These are phyloP conservation scores for Moricandia arvensis DNA, from an alignment of 345 rosid species.

Conservation along the genomic window DNA sequence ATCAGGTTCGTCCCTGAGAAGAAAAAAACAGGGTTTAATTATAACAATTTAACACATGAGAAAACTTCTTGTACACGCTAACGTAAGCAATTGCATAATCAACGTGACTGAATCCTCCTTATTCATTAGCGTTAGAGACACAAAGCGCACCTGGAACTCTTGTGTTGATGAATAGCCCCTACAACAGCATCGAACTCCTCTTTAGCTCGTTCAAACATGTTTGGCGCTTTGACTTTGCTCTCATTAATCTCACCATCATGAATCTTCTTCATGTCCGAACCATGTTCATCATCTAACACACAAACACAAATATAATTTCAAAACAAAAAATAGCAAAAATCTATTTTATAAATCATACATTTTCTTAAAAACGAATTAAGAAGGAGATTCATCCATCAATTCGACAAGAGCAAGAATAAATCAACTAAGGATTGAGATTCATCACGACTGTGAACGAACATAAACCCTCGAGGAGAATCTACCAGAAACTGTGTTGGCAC, in stretches of 20 bases:
- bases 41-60: neutral
- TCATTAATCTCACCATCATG: conserved; percentile 48
- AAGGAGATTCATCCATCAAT: neutral
- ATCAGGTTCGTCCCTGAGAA: conserved; percentile 43
- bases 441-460: neutral
- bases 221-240: conserved; percentile 56
- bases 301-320: neutral
- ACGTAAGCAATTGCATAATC: neutral
- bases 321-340: neutral
- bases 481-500: conserved; percentile 23
- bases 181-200: conserved; percentile 66
- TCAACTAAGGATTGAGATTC: neutral
- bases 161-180: conserved; percentile 43
- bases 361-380: neutral
- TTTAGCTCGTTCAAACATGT: conserved; percentile 57
- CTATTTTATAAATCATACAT: neutral
- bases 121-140: neutral
- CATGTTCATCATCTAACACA: conserved; percentile 23
- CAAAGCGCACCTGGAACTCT: conserved; percentile 31
- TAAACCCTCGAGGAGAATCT: neutral
- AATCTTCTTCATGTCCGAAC: conserved; percentile 32
- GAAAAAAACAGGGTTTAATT: neutral
- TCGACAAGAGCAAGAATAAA: neutral
- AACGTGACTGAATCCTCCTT: neutral
- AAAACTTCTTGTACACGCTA: neutral